Evolutionary conservation across 352 stramenopile species (phyloP).

Genomic region (Globisporangium heterothallicum): DNA sequence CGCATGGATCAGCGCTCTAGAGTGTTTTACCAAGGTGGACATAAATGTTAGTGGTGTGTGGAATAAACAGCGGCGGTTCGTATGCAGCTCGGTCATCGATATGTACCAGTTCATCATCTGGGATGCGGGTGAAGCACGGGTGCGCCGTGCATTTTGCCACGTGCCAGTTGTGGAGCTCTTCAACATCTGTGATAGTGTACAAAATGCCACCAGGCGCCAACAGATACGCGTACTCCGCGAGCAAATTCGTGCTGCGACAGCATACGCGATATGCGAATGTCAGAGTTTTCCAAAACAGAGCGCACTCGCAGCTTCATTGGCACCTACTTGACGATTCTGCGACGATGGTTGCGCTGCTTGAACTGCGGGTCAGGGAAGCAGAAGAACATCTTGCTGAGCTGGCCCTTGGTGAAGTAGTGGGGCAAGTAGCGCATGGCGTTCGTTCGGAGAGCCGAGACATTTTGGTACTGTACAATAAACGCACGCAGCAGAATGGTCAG

Average conservation of each 20-base stretch:
- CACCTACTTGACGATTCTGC: slow-evolving; percentile 86
- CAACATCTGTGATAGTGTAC: slow-evolving; percentile 99
- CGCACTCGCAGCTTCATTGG: background rate
- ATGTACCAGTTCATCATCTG: slow-evolving; percentile 75
- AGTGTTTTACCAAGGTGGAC: no score
- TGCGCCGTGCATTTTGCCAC: slow-evolving; percentile 92
- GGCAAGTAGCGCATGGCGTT: slow-evolving; percentile 95
- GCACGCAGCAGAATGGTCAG: background rate
- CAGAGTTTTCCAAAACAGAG: no score
- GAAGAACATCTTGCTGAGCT: slow-evolving; percentile 97
- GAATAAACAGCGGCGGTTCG: no score
- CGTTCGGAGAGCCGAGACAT: slow-evolving; percentile 92
- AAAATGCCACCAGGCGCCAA: slow-evolving; percentile 89
- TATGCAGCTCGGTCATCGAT: background rate
- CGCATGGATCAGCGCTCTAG: slow-evolving; percentile 88
- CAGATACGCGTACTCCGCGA: slow-evolving; percentile 97
- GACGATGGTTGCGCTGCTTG: slow-evolving; percentile 96
- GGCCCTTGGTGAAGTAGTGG: slow-evolving; percentile 80
- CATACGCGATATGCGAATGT: no score
- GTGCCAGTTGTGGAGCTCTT: slow-evolving; percentile 98
- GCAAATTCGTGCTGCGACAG: slow-evolving; percentile 83
- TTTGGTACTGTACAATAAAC: slow-evolving; percentile 81
- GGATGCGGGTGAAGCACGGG: slow-evolving; percentile 90
- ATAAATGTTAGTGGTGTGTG: no score
- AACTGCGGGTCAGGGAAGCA: slow-evolving; percentile 99